phyloP scores from a whole-genome alignment of 2,329 filamentous ascomycete species.

The Didymella pomorum region DNA sequence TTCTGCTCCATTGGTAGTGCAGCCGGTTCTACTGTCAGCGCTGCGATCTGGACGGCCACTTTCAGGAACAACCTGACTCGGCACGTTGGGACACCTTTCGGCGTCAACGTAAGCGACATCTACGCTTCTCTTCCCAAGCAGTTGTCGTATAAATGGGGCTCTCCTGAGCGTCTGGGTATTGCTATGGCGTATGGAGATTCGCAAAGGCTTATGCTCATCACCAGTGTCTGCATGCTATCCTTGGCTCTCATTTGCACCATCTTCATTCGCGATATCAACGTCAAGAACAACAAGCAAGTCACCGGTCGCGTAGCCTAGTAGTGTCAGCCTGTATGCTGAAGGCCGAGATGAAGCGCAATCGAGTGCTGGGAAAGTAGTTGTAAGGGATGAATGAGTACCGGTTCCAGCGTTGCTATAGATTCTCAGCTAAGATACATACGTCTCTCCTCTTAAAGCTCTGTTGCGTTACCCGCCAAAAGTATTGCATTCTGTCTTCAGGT shows the following conservation, averaged over 20 bases:
- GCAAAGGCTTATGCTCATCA: conserved; percentile 43
- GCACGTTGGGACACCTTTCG: conserved; percentile 51
- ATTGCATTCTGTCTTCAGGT: too few species aligned
- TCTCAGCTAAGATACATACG: neutral
- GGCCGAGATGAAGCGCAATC: neutral
- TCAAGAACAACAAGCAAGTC: conserved; percentile 53
- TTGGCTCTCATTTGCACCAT: conserved; percentile 50
- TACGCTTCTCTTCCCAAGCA: conserved; percentile 63
- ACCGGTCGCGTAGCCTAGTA: conserved; percentile 55
- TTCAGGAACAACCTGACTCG: conserved; percentile 60
- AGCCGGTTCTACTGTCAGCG: conserved; percentile 60
- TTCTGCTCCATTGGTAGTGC: conserved; percentile 63
- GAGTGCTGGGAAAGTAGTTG: neutral
- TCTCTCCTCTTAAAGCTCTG: too few species aligned
- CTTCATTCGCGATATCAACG: conserved; percentile 58
- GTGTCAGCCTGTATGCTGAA: neutral
- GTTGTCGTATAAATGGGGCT: conserved; percentile 60
- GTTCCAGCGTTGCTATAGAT: neutral
- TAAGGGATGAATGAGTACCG: neutral
- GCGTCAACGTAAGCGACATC: conserved; percentile 48
- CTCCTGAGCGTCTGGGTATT: conserved; percentile 54
- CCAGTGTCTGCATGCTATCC: conserved; percentile 34
- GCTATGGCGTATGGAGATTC: conserved; percentile 39
- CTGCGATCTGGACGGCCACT: conserved; percentile 68
- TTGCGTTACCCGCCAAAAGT: neutral